Base-by-base conservation (phyloP, 106 monocot species). In the Ottelia alismoides region DNA sequence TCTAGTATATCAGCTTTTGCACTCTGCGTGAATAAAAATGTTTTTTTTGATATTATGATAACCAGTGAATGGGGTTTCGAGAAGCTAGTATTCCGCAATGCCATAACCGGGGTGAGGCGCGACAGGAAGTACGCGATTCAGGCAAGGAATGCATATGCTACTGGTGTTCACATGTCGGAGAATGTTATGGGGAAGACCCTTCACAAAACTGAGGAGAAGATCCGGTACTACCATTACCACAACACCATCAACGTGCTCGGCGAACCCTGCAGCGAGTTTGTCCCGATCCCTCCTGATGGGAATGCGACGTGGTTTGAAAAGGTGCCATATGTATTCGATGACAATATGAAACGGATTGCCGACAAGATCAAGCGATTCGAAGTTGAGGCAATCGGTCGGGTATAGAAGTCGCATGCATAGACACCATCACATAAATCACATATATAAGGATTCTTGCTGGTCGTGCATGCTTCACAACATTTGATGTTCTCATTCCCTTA, bases 161-260 rank as follows among this genome's bases (percentile, higher is more conserved):
- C 93, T 0, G 93, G 93, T 0, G 83, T 94, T 12, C 93, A 94
- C 78, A 94, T 94, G 93, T 94, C 87, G 1, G 62, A 94, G 72
- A 94, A 88, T 52, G 65, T 94, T 26, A 56, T 80, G 2, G 93
- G 93, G 4, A 81, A 69, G 44, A 84, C 87, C 25, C 81, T 80
- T 1, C 93, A 94, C 83, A 80, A 87, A 53, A 88, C 93, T 0
- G 93, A 94, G 56, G 68, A 63, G 25, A 58, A 78, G 71, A 84
- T 94, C 62, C 59, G 93, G 18, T 94, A 94, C 78, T 94, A 88
- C 61, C 93, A 93, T 51, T 93, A 93, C 68, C 93, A 93, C 56
- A 64, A 81, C 67, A 75, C 93, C 23, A 93, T 88, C 66, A 93
- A 88, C 45, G 83, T 88, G 21, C 27, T 84, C 11, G 80, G 93